phyloP scores from a whole-genome alignment of 2,329 filamentous ascomycete genomes.

The Didymella pomorum region DNA sequence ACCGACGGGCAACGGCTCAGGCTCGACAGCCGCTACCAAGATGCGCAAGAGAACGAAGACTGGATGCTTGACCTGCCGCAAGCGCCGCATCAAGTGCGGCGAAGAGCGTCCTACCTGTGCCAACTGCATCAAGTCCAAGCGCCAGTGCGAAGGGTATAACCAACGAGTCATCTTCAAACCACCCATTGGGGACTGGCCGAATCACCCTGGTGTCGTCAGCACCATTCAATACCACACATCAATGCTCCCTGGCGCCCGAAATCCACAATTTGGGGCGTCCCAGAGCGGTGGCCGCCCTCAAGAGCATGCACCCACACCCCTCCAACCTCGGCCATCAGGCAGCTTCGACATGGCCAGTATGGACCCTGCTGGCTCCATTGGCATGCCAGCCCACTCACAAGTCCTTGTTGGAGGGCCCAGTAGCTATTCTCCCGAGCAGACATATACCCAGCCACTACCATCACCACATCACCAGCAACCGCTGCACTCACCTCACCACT shows the following conservation, averaged over 20 bases:
- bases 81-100: conserved; percentile 95
- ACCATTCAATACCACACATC: conserved; percentile 51
- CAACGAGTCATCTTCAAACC: conserved; percentile 83
- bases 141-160: conserved; percentile 83
- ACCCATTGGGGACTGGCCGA: conserved; percentile 64
- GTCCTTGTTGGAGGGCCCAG: conserved; percentile 24
- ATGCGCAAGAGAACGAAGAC: conserved; percentile 77
- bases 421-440: conserved; percentile 37
- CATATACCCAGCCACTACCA: conserved; percentile 41
- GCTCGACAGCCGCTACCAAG: conserved; percentile 34
- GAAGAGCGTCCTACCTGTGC: conserved; percentile 83
- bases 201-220: conserved; percentile 48
- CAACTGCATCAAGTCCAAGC: conserved; percentile 87
- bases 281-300: conserved; percentile 28
- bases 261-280: conserved; percentile 27
- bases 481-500: conserved; percentile 42
- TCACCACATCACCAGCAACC: conserved; percentile 46
- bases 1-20: conserved; percentile 35
- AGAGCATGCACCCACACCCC: conserved; percentile 34
- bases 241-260: conserved; percentile 47
- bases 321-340: conserved; percentile 40
- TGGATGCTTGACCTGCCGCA: conserved; percentile 91
- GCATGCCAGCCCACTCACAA: conserved; percentile 24
- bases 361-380: conserved; percentile 21
- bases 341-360: conserved; percentile 31